Base-by-base conservation (phyloP, 352 stramenopile genomes). In the Globisporangium solare region DNA sequence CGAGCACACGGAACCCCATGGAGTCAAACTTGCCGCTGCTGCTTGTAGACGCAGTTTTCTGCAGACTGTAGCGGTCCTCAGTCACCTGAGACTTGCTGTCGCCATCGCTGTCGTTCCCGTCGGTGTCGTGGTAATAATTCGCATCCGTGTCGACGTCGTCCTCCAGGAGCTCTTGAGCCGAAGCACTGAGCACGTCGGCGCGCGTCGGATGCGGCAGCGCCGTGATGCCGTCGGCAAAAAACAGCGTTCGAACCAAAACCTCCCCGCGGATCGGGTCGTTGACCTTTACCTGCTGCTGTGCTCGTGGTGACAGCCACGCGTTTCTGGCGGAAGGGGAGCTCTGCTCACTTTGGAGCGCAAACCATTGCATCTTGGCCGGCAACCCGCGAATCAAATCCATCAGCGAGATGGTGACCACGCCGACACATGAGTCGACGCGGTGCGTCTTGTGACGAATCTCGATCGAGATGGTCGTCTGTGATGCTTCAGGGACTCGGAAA, bases 331-430 rank as follows among this genome's bases (percentile, higher is more conserved):
- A n/a, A 10, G 22, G 15, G 10, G 22, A 31, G 21, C 18, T 49
- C 35, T 42, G 40, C 42, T 61, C 10, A 39, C 61, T 46, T 5
- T 64, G 35, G 17, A 89, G 67, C 18, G 68, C 27, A 1, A 86
- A 48, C 79, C 79, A 89, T 54, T 79, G 74, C 53, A 84, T 61
- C 46, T 88, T 89, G 1, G 76, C 70, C 12, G 79, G 79, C 51
- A 88, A 67, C 0, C 79, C 79, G 47, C 76, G 75, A 10, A 89
- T 66, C 32, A 89, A 61, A 15, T 85, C 70, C 49, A 83, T 53
- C 1, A 89, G 31, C 0, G 73, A 63, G 17, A 88, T 27, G 5
- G 31, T 64, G 7, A 58, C 58, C 20, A 73, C 49, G 46, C 76
- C 80, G 1, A 76, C 63, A 13, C 64, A 63, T 0, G 51, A 62